Evolutionary conservation across 768 basidiomycete species (phyloP).

Genomic region (Filobasidium wieringae): DNA sequence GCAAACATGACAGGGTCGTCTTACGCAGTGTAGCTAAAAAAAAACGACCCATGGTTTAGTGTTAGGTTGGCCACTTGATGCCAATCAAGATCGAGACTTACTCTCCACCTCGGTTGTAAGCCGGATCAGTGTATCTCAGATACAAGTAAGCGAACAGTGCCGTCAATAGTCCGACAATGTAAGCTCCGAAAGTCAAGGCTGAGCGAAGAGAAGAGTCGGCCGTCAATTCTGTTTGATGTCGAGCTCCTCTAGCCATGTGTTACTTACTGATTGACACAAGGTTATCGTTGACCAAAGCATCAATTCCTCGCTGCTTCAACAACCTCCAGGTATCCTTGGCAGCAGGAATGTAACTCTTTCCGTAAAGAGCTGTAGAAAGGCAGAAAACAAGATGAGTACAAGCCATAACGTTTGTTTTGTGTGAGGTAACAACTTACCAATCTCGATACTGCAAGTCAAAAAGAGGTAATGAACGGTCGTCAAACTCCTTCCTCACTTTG

Average conservation of each 20-base stretch:
- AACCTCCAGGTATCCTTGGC: conserved; percentile 75
- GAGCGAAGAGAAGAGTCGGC: conserved; percentile 12
- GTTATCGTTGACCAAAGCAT: conserved; percentile 71
- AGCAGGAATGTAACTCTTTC: conserved; percentile 66
- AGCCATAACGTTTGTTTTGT: not conserved
- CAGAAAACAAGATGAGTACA: conserved; percentile 4
- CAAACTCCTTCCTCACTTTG: not conserved
- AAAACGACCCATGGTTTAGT: conserved; percentile 49
- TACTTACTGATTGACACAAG: conserved; percentile 62
- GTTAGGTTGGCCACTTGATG: not conserved
- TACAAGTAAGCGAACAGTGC: conserved; percentile 60
- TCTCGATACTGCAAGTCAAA: conserved; percentile 49
- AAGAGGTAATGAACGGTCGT: not conserved
- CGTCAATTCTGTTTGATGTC: not conserved
- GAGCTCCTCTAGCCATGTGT: too few relatives aligned
- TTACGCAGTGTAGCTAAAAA: not conserved
- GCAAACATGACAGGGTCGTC: not conserved
- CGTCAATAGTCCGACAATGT: conserved; percentile 49
- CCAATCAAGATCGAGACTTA: not conserved
- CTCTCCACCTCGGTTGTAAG: conserved; percentile 61
- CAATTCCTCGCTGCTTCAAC: conserved; percentile 59
- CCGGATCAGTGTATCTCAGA: conserved; percentile 49
- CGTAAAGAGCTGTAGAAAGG: conserved; percentile 55
- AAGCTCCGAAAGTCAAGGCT: conserved; percentile 72
- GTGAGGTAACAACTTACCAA: conserved; percentile 36